Evolutionary conservation across 352 stramenopile species (phyloP).

Genomic region (Phytophthora citricola): DNA sequence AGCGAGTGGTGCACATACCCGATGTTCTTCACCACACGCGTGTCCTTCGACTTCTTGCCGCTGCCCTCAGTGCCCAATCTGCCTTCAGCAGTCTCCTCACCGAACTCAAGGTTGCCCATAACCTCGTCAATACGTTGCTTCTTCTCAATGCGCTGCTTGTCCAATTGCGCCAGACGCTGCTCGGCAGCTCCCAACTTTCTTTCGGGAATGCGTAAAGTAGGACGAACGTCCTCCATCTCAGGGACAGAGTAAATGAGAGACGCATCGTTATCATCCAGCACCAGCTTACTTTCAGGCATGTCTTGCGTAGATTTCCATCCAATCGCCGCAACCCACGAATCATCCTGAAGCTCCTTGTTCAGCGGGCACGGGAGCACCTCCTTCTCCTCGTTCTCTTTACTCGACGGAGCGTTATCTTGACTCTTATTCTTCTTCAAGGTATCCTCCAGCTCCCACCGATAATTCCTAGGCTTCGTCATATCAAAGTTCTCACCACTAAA

Average conservation of each 20-base stretch:
- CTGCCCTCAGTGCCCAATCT: conserved; percentile 68
- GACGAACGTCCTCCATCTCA: conserved; percentile 82
- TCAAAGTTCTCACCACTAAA: conserved; percentile 60
- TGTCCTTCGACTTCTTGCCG: conserved; percentile 85
- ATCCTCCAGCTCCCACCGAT: conserved; percentile 75
- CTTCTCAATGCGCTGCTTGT: conserved; percentile 81
- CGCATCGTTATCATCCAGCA: conserved; percentile 87
- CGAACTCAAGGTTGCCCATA: conserved; percentile 82
- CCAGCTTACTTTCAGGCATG: conserved; percentile 82
- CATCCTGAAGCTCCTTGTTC: conserved; percentile 75
- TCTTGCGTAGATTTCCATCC: conserved; percentile 82
- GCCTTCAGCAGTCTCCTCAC: conserved; percentile 75
- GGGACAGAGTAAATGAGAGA: conserved; percentile 79
- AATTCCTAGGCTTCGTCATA: conserved; percentile 77
- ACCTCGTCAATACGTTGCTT: conserved; percentile 84
- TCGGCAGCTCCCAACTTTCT: conserved; percentile 81
- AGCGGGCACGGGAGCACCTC: conserved; percentile 49
- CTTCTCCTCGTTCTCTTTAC: conserved; percentile 13
- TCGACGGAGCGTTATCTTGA: conserved; percentile 4
- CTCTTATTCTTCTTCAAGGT: conserved; percentile 19
- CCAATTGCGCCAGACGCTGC: conserved; percentile 70
- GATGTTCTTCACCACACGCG: conserved; percentile 87
- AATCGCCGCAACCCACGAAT: conserved; percentile 79
- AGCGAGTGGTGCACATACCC: conserved; percentile 86
- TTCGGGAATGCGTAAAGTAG: conserved; percentile 84